Percentiles rank a stretch among this genome's conserved stretches.
Conservation (phyloP, 2,329 filamentous ascomycete genomes). For the Meredithiella fracta region DNA sequence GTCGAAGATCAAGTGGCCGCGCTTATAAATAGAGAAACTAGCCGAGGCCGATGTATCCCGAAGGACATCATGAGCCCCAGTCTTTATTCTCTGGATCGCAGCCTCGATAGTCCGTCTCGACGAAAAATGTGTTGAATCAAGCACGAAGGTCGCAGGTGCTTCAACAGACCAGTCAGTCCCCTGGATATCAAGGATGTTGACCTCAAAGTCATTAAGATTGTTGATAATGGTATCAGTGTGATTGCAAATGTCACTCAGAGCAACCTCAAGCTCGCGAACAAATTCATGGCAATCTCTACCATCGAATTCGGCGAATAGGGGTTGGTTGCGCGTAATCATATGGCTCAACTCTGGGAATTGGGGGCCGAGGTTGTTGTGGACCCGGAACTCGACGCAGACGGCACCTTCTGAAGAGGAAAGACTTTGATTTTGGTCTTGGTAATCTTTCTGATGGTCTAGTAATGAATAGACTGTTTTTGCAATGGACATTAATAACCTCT, state of each 20-base stretch:
- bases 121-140: conserved; percentile 27
- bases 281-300: conserved; percentile 30
- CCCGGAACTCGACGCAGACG: conserved; percentile 29
- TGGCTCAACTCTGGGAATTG: conserved; percentile 29
- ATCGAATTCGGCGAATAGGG: conserved; percentile 29
- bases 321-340: conserved; percentile 27
- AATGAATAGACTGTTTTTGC: conserved; percentile 26
- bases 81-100: conserved; percentile 34
- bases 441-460: conserved; percentile 26
- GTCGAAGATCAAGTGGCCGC: conserved; percentile 36
- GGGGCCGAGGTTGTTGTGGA: conserved; percentile 35
- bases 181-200: conserved; percentile 31
- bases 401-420: conserved; percentile 25
- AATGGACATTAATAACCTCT: conserved; percentile 31
- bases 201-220: conserved; percentile 31
- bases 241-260: conserved; percentile 24
- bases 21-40: conserved; percentile 33
- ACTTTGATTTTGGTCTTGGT: background rate
- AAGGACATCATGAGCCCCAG: conserved; percentile 32
- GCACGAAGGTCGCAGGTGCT: conserved; percentile 29
- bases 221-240: conserved; percentile 26
- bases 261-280: conserved; percentile 24
- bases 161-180: conserved; percentile 30
- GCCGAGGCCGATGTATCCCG: conserved; percentile 30
- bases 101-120: conserved; percentile 31